Base-by-base conservation (phyloP, 2,329 filamentous ascomycete species). In the Claviceps paspali region DNA sequence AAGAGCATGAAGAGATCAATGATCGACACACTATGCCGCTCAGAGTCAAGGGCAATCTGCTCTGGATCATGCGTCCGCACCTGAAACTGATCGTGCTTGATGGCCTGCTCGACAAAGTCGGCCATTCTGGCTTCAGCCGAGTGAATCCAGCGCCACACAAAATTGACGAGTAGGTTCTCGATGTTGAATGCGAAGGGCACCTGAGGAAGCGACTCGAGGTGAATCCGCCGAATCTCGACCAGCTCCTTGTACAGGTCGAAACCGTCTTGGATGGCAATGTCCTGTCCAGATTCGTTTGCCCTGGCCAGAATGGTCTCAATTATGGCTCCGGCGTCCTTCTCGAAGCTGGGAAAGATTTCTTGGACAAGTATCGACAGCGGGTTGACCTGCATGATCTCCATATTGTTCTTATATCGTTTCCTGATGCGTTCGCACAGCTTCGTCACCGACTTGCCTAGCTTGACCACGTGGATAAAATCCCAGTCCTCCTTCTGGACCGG, bases 61-160 rank as follows among this genome's bases (percentile, higher is more conserved):
- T 74, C 70, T 8, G 70, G 66, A 43, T 75, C 66, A 33, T 79
- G 69, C 8, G 70, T 70, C 38, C 83, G 73, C 38, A 93, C 78
- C 47, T 77, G 71, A 58, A 96, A 98, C 40, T 76, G 63, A 54
- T 98, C 91, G 48, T 92, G 83, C 54, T 85, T 88, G 57, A 95
- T 80, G 7, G 91, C 87, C 49, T 88, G 76, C 33, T 92, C 85
- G 28, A 96, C 82, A 65, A 91, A 91, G 18, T 77, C 76, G 43
- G 81, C 68, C 51, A 95, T 78, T 51, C 79, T 85, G 24, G 65
- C 64, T 49, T 96, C 86, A 6, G 85, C 86, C 44, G 77, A 73
- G 38, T 73, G 70, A 44, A 98, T 84, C 87, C 87, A 98, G 41
- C 85, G 77, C 87, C 87, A 96, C 5, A 96, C 91, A 55, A 96